phyloP scores from a whole-genome alignment of 352 stramenopile genomes.

The Globisporangium barbulae region DNA sequence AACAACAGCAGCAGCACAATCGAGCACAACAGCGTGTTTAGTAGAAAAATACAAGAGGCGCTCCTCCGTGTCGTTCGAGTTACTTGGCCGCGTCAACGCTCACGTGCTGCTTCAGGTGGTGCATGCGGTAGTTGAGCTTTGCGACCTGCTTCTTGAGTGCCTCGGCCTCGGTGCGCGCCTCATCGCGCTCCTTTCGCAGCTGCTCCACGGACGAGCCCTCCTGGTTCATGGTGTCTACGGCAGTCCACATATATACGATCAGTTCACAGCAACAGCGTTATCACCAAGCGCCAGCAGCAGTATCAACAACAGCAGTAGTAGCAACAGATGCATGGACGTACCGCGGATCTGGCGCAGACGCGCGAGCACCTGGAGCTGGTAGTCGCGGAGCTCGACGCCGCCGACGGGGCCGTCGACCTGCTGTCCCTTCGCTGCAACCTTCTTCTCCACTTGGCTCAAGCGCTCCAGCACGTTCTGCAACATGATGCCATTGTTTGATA shows the following conservation, averaged over 20 bases:
- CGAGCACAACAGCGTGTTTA: neutral
- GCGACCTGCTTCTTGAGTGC: conserved; percentile 64
- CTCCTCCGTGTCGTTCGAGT: neutral
- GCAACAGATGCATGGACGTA: conserved; percentile 15
- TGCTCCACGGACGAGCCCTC: conserved; percentile 61
- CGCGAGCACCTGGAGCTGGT: conserved; percentile 61
- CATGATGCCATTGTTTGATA: neutral
- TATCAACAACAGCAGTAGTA: neutral
- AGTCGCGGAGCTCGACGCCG: conserved; percentile 63
- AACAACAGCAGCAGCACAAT: neutral
- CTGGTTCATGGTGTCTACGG: conserved; percentile 54
- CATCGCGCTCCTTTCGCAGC: conserved; percentile 60
- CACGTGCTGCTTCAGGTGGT: conserved; percentile 75
- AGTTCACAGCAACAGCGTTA: neutral
- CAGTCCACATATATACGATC: neutral
- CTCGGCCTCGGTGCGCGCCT: conserved; percentile 53
- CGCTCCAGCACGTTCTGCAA: conserved; percentile 42
- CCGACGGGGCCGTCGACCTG: conserved; percentile 50
- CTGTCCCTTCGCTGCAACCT: conserved; percentile 28
- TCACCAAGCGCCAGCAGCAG: neutral
- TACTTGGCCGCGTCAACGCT: conserved; percentile 25
- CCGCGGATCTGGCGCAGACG: conserved; percentile 58
- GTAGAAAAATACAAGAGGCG: neutral
- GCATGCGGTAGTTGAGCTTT: conserved; percentile 79
- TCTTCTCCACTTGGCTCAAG: conserved; percentile 48